Evolutionary conservation across 2,329 filamentous ascomycete species (phyloP), one percentile per base, ranked within the genome.

Genomic region (Hortaea werneckii): DNA sequence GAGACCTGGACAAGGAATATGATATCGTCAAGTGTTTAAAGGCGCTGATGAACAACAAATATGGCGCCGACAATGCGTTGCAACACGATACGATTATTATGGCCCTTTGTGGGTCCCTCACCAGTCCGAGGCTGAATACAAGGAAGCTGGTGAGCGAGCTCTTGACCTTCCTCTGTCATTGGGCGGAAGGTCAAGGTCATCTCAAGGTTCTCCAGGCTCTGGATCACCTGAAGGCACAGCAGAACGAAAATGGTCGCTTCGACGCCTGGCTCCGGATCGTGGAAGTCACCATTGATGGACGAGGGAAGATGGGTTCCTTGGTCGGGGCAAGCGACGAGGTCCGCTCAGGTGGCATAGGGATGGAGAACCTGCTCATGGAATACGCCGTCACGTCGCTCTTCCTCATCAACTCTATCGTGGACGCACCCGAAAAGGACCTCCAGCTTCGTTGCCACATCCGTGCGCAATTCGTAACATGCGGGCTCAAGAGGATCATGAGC

Each of bases 311-410:
- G 88, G 92, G 92, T 58, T 95, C 89, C 69, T 74, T 96, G 57
- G 92, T 98, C 28, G 92, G 92, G 54, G 92, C 92, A 29, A 95
- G 88, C 60, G 92, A 96, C 60, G 92, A 98, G 70, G 83, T 95
- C 48, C 84, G 92, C 56, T 95, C 86, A 59, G 92, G 92, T 54
- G 92, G 92, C 53, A 94, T 95, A 60, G 92, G 92, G 64, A 95
- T 96, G 83, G 92, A 98, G 76, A 96, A 96, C 67, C 74, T 95
- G 59, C 77, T 98, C 44, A 96, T 98, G 92, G 92, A 98, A 75
- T 98, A 98, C 62, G 90, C 89, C 35, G 87, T 96, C 41, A 87
- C 90, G 30, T 94, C 89, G 1, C 78, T 98, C 60, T 87, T 96
- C 63, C 76, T 98, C 60, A 80, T 96, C 73, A 98, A 96, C 70